Conservation (phyloP, 192 early-diverging fungal genomes). For the Coemansia sp. region DNA sequence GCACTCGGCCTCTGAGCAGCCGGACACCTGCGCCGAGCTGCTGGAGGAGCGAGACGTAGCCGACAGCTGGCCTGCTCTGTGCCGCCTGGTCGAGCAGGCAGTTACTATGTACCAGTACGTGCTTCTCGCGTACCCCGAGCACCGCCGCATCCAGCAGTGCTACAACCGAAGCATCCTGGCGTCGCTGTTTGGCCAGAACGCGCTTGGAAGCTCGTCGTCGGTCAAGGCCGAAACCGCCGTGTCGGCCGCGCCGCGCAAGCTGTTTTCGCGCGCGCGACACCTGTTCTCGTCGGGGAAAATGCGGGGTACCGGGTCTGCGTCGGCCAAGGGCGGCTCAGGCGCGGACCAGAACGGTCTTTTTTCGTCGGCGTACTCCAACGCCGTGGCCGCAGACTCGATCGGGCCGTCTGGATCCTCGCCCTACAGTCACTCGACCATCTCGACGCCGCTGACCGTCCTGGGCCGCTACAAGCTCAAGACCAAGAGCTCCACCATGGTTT, state of each 20-base stretch:
- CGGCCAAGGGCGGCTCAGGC: constrained; percentile 11
- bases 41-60: constrained; percentile 46
- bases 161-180: constrained; percentile 55
- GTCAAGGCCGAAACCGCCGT: constrained; percentile 35
- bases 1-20: constrained; percentile 4
- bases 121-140: constrained; percentile 48
- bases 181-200: constrained; percentile 51
- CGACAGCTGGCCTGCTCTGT: constrained; percentile 47
- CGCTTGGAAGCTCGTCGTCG: constrained; percentile 43
- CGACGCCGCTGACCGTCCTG: constrained; percentile 43
- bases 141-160: constrained; percentile 52
- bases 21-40: constrained; percentile 47
- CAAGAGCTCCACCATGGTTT: constrained; percentile 34
- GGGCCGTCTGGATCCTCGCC: constrained; percentile 37
- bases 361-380: constrained; percentile 43
- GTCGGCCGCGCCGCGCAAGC: constrained; percentile 46
- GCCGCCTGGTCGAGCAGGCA: constrained; percentile 47
- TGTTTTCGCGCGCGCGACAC: constrained; percentile 49
- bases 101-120: constrained; percentile 50
- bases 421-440: constrained; percentile 40
- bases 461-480: constrained; percentile 52
- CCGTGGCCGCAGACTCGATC: constrained; percentile 27
- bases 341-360: constrained; percentile 27
- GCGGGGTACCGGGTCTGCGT: constrained; percentile 8
- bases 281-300: constrained; percentile 41